These are phyloP conservation scores for Calcarisporium arbuscula DNA, from an alignment of 2,329 filamentous ascomycete genomes.

Conservation along the genomic window DNA sequence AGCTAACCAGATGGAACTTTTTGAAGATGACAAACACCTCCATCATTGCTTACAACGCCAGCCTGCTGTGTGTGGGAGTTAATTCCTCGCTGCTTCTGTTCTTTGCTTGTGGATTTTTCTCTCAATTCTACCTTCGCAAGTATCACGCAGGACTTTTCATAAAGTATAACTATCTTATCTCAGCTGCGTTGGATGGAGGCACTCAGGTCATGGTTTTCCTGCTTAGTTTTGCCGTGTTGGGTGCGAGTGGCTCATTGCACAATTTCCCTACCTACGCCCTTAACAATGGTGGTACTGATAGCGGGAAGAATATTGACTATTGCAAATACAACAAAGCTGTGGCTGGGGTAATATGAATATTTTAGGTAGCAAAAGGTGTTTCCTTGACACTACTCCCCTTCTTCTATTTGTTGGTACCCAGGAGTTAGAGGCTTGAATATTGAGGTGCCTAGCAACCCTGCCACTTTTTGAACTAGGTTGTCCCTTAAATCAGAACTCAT, in stretches of 20 bases:
- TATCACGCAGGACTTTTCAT: constrained; percentile 17
- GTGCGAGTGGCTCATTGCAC: constrained; percentile 5
- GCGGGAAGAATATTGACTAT: constrained; percentile 7
- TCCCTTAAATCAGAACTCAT: too few relatives aligned
- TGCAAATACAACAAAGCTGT: constrained; percentile 9
- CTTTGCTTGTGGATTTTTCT: constrained; percentile 22
- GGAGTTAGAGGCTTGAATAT: too few relatives aligned
- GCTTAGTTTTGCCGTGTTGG: constrained; percentile 13
- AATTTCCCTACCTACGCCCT: constrained; percentile 6
- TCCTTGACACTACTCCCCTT: too few relatives aligned
- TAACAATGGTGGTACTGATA: constrained; percentile 3
- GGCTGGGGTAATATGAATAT: too few relatives aligned
- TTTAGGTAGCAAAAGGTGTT: too few relatives aligned
- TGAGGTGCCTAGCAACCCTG: too few relatives aligned
- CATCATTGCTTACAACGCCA: constrained; percentile 35
- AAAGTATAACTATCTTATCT: constrained; percentile 19
- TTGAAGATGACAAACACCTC: constrained; percentile 36
- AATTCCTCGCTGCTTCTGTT: constrained; percentile 26
- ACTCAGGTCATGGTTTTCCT: constrained; percentile 16
- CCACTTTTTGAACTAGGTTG: too few relatives aligned
- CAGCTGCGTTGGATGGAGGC: constrained; percentile 14
- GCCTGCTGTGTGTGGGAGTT: constrained; percentile 32
- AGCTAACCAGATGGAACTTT: constrained; percentile 18
- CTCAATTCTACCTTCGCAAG: constrained; percentile 21
- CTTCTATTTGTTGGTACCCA: too few relatives aligned